Conservation (phyloP, 2,329 filamentous ascomycete genomes). For the Hypoxylon sp. region DNA sequence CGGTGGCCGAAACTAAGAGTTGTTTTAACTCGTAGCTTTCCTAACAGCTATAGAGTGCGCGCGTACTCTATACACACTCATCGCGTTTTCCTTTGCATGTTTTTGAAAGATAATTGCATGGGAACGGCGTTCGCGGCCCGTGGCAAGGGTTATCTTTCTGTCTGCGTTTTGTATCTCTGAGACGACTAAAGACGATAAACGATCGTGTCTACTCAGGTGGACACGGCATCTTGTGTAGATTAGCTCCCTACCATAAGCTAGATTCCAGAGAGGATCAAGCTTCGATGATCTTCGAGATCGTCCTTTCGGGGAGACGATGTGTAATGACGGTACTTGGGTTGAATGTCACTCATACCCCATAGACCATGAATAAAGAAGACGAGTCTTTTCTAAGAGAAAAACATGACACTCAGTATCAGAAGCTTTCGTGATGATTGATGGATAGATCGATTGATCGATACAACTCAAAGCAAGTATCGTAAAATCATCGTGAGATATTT, state of each 20-base stretch:
- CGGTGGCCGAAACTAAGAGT: conserved; percentile 43
- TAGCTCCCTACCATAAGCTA: conserved; percentile 23
- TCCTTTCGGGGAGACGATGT: conserved; percentile 15
- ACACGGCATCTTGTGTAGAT: conserved; percentile 35
- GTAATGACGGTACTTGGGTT: conserved; percentile 16
- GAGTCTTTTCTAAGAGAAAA: conserved; percentile 20
- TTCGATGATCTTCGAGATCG: conserved; percentile 14
- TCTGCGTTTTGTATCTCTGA: conserved; percentile 33
- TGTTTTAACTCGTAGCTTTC: neutral
- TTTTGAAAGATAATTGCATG: conserved; percentile 40
- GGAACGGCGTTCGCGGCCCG: conserved; percentile 41
- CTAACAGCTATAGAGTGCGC: conserved; percentile 15
- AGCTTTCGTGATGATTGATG: neutral
- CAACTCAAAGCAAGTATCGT: neutral
- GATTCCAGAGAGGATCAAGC: conserved; percentile 13
- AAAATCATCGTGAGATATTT: neutral
- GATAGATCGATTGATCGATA: neutral
- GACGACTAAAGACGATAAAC: conserved; percentile 12
- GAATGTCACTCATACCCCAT: conserved; percentile 27
- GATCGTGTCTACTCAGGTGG: conserved; percentile 31
- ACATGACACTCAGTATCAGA: neutral
- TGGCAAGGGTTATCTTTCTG: conserved; percentile 35
- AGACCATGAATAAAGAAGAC: conserved; percentile 27
- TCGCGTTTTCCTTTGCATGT: conserved; percentile 33
- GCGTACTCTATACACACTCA: conserved; percentile 19